Evolutionary conservation across 2,329 filamentous ascomycete species (phyloP), one percentile per base, ranked within the genome.

Genomic region (Alternaria conjuncta): DNA sequence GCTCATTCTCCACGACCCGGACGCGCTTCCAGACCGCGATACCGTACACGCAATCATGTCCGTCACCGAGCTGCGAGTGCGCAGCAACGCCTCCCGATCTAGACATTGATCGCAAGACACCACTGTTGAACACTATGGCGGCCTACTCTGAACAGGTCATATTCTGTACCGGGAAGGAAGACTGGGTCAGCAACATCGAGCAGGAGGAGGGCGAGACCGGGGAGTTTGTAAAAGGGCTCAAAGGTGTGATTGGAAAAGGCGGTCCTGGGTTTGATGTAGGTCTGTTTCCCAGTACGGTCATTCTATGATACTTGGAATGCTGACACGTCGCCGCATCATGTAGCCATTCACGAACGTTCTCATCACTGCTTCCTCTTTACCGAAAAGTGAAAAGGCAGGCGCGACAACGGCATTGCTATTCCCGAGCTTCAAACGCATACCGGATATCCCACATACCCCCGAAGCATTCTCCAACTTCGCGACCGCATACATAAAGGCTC

Each of bases 111-210:
- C 85, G 86, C 71, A 85, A 87, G 64, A 87, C 87, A 43, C 84
- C 86, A 18, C 83, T 97, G 46, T 90, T 92, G 75, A 92, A 92
- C 12, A 90, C 91, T 6, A 94, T 97, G 81, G 85, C 91, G 2
- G 84, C 86, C 1, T 97, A 97, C 77, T 85, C 89, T 1, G 90
- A 96, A 79, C 94, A 97, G 71, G 87, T 97, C 4, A 80, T 98
- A 10, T 85, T 97, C 13, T 94, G 91, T 66, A 97, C 94, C 0
- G 94, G 93, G 5, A 88, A 89, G 64, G 82, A 86, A 28, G 92
- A 97, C 81, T 97, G 94, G 94, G 84, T 86, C 26, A 94, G 91
- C 74, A 87, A 88, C 61, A 96, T 97, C 66, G 94, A 97, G 77
- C 90, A 97, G 49, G 93, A 96, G 63, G 88, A 90, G 15, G 77